Evolutionary conservation across 768 basidiomycete genomes (phyloP), one percentile per base, ranked within the genome.

Genomic region (Fibroporia radiculosa): DNA sequence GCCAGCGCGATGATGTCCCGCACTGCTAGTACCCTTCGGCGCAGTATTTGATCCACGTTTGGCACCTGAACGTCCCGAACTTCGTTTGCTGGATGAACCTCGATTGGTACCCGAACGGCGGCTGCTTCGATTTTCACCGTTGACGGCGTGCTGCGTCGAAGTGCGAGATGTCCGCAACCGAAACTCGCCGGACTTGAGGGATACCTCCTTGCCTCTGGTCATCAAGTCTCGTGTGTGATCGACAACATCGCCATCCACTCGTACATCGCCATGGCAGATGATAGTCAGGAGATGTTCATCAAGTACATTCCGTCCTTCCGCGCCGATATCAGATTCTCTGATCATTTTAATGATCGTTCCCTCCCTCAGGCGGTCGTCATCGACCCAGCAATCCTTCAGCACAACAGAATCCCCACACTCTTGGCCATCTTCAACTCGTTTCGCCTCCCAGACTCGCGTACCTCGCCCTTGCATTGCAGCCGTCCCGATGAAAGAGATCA

Each of bases 381-480:
- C 53, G 13, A 54, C 42, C 47, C 53, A 52, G 7, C 4, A 16
- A 29, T 52, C 51, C 16, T 52, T 52, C 8, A 52, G 23, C 14
- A 41, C 50, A 6, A 49, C 16, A 12, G 31, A 25, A n/a, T 34
- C 44, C 1, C 13, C 19, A 7, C 35, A 10, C 14, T 12, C 24
- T 4, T 20, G 23, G 2, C 34, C 25, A 16, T 36, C 18, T 24
- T 44, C 28, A 1, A 45, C 16, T 16, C 36, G n/a, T 16, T 16
- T 10, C n/a, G 44, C 53, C 25, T 51, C 39, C 50, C 50, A 54
- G 18, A 54, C 53, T 1, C 53, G 47, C 11, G 53, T 54, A 7
- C 53, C 53, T 28, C 41, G 22, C 0, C 53, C 45, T 22, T 11
- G 36, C 7, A 54, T 16, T 2, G 29, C 22, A 16, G 43, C 40